Conservation (phyloP, 106 monocot species). For the Ottelia alismoides region DNA sequence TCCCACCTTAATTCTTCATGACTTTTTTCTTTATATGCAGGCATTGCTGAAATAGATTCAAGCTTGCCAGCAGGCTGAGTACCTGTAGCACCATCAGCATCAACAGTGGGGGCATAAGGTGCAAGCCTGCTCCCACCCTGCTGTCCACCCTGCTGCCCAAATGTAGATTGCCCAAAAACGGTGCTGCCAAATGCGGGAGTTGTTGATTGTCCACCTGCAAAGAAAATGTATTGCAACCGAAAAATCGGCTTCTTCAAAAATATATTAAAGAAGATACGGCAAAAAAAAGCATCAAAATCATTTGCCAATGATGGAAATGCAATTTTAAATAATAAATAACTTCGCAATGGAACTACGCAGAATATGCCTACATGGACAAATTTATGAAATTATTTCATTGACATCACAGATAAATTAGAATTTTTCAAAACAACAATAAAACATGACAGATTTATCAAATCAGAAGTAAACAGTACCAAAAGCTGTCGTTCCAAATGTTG, state of each 20-base stretch:
- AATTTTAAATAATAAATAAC: too few relatives aligned
- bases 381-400: too few relatives aligned
- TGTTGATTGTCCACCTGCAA: conserved; percentile 53
- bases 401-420: too few relatives aligned
- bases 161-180: conserved; percentile 59
- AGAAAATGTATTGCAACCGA: neutral
- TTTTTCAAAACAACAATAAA: too few relatives aligned
- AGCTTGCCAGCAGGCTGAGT: conserved; percentile 61
- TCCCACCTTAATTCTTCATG: conserved; percentile 98
- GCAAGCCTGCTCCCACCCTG: conserved; percentile 58
- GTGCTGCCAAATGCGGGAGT: conserved; percentile 68
- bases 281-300: too few relatives aligned
- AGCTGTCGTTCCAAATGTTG: neutral
- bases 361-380: too few relatives aligned
- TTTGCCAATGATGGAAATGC: too few relatives aligned
- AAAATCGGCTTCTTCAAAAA: too few relatives aligned
- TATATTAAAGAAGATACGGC: too few relatives aligned
- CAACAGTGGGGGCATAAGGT: conserved; percentile 54
- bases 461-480: too few relatives aligned
- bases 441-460: too few relatives aligned
- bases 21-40: conserved; percentile 89
- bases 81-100: conserved; percentile 32
- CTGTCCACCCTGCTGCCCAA: conserved; percentile 46
- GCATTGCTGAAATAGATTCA: conserved; percentile 97
- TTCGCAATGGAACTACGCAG: too few relatives aligned